Evolutionary conservation across 192 early-diverging fungal species (phyloP).

Genomic region (Oehlia diaphana): DNA sequence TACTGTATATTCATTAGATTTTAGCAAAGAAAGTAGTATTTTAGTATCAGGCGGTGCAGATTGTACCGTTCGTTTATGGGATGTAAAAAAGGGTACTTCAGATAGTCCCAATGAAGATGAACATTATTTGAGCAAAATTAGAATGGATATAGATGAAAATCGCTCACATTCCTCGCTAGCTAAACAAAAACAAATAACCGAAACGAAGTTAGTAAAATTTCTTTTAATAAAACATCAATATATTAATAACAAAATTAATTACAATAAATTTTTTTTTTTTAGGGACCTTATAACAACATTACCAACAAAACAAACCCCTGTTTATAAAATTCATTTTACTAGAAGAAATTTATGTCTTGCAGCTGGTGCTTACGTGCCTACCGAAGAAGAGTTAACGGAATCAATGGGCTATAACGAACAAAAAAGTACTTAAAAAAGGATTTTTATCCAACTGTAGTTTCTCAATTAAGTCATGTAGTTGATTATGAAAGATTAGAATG

Average conservation of each 20-base stretch:
- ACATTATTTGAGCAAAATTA: slow-evolving; percentile 57
- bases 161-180: background rate
- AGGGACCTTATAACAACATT: slow-evolving; percentile 72
- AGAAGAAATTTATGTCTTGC: slow-evolving; percentile 82
- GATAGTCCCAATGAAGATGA: slow-evolving; percentile 10
- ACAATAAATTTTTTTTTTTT: background rate
- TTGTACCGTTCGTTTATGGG: slow-evolving; percentile 90
- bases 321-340: slow-evolving; percentile 50
- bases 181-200: background rate
- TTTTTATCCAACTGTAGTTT: too few species aligned
- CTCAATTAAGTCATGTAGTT: too few species aligned
- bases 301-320: slow-evolving; percentile 90
- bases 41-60: slow-evolving; percentile 87
- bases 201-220: background rate
- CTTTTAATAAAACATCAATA: background rate
- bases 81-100: slow-evolving; percentile 64
- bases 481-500: too few species aligned
- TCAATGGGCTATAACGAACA: background rate
- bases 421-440: background rate
- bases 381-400: background rate
- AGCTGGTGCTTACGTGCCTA: slow-evolving; percentile 67
- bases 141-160: slow-evolving; percentile 70
- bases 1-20: slow-evolving; percentile 80
- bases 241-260: background rate
- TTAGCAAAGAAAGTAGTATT: slow-evolving; percentile 78